Evolutionary conservation across 2,329 filamentous ascomycete species (phyloP), one percentile per base, ranked within the genome.

Genomic region (Alternaria sp.): DNA sequence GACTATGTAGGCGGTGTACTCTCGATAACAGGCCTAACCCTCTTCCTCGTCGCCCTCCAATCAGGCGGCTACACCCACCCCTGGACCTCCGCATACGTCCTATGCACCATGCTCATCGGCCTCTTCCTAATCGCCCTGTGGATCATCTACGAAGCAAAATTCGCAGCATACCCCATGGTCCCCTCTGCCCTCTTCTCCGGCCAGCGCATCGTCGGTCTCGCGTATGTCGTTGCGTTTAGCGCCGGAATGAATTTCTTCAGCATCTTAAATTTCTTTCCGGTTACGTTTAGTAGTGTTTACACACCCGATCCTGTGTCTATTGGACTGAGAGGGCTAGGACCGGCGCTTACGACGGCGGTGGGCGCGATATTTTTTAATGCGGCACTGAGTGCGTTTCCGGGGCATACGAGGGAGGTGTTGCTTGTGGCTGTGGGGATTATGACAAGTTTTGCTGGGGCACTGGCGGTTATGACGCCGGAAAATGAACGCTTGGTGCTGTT

Each of bases 31-130:
- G 76, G 77, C n/a, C 57, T 79, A 21, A 75, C 74, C 2, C 64
- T 79, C 2, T 78, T 78, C 69, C 76, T 82, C 25, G 78, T 81
- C n/a, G 78, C 78, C 4, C 74, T 82, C 2, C 79, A 81, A 59
- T 71, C 77, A 11, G 80, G 79, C 12, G 80, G 80, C 26, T 81
- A 81, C 63, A 76, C 75, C 9, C 78, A 82, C 46, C 66, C 75
- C 9, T 82, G 81, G 81, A 72, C 65, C 0, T 78, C 74, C 11
- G 80, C 77, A 0, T 80, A 81, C 60, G 75, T 78, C 1, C 68
- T 82, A 6, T 75, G 73, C 61, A 77, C 74, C 6, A 70, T 82
- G 5, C 62, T 82, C 15, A 74, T 79, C n/a, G 78, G 77, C 8
- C 65, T 79, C 5, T 68, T 77, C 18, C 62, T 68, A 1, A 78